Evolutionary conservation across 1,139 yeast species (phyloP).

Genomic region (Meyerozyma smithsonii): DNA sequence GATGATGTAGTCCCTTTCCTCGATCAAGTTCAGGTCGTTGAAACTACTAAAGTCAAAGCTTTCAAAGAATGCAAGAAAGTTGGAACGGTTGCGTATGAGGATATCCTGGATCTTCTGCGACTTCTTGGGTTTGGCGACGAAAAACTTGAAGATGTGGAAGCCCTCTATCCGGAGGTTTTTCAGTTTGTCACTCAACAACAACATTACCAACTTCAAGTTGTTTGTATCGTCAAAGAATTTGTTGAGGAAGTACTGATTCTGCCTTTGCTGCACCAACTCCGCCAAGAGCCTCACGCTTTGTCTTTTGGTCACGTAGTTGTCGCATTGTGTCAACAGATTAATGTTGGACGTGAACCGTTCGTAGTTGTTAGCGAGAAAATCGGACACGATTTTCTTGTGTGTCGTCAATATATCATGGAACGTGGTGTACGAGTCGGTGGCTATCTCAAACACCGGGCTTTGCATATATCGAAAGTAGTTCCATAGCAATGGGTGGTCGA

Average conservation of each 20-base stretch:
- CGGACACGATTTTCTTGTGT: constrained; percentile 66
- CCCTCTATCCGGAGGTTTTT: constrained; percentile 87
- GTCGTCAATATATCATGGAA: constrained; percentile 63
- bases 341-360: constrained; percentile 55
- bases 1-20: constrained; percentile 77
- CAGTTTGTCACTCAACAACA: constrained; percentile 80
- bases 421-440: constrained; percentile 85
- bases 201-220: constrained; percentile 82
- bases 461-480: constrained; percentile 75
- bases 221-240: constrained; percentile 76
- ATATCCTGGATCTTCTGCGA: constrained; percentile 77
- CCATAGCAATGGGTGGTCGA: constrained; percentile 65
- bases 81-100: constrained; percentile 73
- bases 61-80: constrained; percentile 64
- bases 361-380: constrained; percentile 56
- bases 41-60: constrained; percentile 60
- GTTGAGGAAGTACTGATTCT: constrained; percentile 69
- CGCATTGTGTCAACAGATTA: constrained; percentile 66
- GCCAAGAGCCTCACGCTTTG: constrained; percentile 80
- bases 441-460: constrained; percentile 75
- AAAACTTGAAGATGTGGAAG: constrained; percentile 86
- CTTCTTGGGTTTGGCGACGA: constrained; percentile 92
- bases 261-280: constrained; percentile 68
- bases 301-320: constrained; percentile 86
- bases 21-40: constrained; percentile 65